Percentiles rank a stretch among this genome's conserved stretches.
phyloP scores from a whole-genome alignment of 495 filamentous ascomycete species.

The Saxispiralis lemnorum region DNA sequence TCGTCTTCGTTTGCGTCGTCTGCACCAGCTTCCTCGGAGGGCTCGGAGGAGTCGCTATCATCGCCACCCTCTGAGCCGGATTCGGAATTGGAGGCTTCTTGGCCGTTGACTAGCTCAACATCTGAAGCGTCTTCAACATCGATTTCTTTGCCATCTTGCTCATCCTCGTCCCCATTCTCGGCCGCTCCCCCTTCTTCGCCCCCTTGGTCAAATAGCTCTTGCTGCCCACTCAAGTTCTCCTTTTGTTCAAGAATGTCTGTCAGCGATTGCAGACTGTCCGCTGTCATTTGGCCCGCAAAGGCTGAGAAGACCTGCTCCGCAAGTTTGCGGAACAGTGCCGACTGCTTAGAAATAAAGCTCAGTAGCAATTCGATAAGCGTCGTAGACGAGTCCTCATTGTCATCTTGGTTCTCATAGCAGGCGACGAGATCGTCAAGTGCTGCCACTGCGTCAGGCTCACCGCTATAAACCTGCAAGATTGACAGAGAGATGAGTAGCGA shows the following conservation, averaged over 20 bases:
- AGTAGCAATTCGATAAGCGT: conserved; percentile 75
- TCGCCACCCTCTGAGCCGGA: conserved; percentile 9
- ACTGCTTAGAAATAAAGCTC: conserved; percentile 71
- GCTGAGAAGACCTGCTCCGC: conserved; percentile 71
- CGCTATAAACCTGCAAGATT: conserved; percentile 75
- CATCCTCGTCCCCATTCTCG: conserved; percentile 32
- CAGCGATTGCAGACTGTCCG: conserved; percentile 55
- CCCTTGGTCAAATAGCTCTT: conserved; percentile 65
- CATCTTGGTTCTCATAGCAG: conserved; percentile 46
- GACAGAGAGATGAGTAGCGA: conserved; percentile 71
- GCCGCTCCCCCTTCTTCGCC: conserved; percentile 49
- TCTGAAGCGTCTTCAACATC: conserved; percentile 23
- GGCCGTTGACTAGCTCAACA: conserved; percentile 19
- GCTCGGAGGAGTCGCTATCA: conserved; percentile 15
- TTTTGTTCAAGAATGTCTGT: conserved; percentile 46
- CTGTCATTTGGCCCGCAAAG: conserved; percentile 53
- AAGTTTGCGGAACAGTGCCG: conserved; percentile 66
- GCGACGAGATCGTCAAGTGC: conserved; percentile 57
- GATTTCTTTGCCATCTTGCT: conserved; percentile 28
- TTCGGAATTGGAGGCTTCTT: conserved; percentile 6
- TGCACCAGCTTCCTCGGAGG: conserved; percentile 7
- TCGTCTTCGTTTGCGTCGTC: conserved; percentile 22
- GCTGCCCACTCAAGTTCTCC: conserved; percentile 67
- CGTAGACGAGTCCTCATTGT: conserved; percentile 45
- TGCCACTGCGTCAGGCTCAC: conserved; percentile 61